phyloP scores from a whole-genome alignment of 2,329 filamentous ascomycete genomes.

The Byssochlamys sp. region DNA sequence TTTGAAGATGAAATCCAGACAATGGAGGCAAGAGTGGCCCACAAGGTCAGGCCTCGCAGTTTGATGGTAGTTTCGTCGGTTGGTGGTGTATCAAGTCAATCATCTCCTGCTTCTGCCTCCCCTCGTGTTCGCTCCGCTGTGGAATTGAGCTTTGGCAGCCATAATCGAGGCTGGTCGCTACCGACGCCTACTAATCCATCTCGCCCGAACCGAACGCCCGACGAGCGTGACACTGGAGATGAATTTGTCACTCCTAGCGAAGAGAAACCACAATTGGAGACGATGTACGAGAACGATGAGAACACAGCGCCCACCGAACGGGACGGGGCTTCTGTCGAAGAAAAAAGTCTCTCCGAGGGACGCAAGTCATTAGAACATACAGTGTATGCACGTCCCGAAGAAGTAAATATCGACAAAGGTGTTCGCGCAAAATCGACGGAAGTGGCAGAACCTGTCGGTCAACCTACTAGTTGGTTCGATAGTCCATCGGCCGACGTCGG shows the following conservation, averaged over 20 bases:
- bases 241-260: constrained; percentile 18
- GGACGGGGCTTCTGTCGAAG: background rate
- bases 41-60: constrained; percentile 34
- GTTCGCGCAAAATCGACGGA: constrained; percentile 8
- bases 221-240: constrained; percentile 10
- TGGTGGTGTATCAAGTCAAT: constrained; percentile 18
- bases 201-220: constrained; percentile 6
- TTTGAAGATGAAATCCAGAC: constrained; percentile 48
- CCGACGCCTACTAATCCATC: constrained; percentile 31
- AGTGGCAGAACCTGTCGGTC: constrained; percentile 12
- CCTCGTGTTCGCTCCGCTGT: constrained; percentile 13
- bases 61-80: constrained; percentile 32
- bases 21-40: constrained; percentile 28
- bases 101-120: constrained; percentile 15
- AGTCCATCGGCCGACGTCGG: constrained; percentile 15
- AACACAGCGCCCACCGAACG: constrained; percentile 10
- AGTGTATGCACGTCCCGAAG: background rate
- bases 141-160: constrained; percentile 10
- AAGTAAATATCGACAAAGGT: background rate
- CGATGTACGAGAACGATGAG: constrained; percentile 31
- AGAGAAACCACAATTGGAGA: constrained; percentile 22
- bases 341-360: background rate
- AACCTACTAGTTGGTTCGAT: constrained; percentile 11
- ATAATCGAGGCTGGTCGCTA: constrained; percentile 41
- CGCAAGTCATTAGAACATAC: background rate